Base-by-base conservation (phyloP, 2,329 filamentous ascomycete species). In the Colletotrichum salicis region DNA sequence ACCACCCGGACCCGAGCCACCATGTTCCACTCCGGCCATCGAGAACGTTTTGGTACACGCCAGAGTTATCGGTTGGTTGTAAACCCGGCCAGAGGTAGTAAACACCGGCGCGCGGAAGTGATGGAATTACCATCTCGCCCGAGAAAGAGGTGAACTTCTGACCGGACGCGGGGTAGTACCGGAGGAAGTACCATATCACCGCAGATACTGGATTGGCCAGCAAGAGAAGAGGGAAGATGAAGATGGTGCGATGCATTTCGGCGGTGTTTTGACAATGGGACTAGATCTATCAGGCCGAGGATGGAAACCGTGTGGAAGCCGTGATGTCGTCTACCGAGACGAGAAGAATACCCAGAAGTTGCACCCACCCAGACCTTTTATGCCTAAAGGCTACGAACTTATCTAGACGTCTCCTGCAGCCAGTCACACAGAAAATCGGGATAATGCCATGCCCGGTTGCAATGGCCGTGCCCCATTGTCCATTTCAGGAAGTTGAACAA, bases 1-100 rank as follows among this genome's bases (percentile, higher is more conserved):
- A 83, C 82, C 80, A 83, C 1, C 82, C 81, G 15, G 76, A 77
- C 5, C 79, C 80, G 60, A 84, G 82, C 80, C 80, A 82, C 81
- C 81, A 83, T 1, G 78, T 80, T 2, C 81, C 80, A 12, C 76
- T 80, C 0, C 41, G 41, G 8, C 41, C 41, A 10, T 48, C 41
- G 41, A 48, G 41, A n/a, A 48, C 19, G 19, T 48, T 48, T 22
- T 48, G 41, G 19, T 22, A 48, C n/a, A 48, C 41, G 8, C 41
- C 41, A n/a, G 15, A n/a, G 4, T 48, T 48, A 22, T 48, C 41
- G 19, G 41, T 48, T 10, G 41, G 41, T 22, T 48, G 41, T 12
- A 48, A 48, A 19, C 41, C 41, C 5, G 41, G 41, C 41, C 41
- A 48, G 19, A 48, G 19, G 19, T 48, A 84, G 65, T 82, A 83